Base-by-base conservation (phyloP, 1,284 basidiomycete species). In the Apiotrichum montevideense region DNA sequence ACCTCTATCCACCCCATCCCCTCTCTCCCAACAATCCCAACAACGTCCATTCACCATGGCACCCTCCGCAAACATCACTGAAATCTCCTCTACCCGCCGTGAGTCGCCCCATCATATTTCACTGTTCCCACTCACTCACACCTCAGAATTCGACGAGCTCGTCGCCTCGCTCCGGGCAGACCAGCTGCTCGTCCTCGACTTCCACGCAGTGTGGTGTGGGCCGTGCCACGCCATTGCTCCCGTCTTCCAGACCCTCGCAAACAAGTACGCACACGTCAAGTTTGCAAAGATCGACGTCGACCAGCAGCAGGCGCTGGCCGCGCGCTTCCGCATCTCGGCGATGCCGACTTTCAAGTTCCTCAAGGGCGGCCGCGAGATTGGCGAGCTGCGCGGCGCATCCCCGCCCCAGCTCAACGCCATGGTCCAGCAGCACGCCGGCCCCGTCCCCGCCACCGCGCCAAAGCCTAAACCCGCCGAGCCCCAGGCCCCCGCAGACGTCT, bases 271-370 rank as follows among this genome's bases (percentile, higher is more conserved):
- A 13, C 46, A 56, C 39, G 43, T 55, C 11, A 39, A 48, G 51
- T 53, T 65, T 57, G 52, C 29, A 58, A 73, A 70, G 79, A 71
- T 79, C 52, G 79, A 80, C 51, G 78, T 79, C 44, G 79, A 80
- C 65, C 63, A 66, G 47, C 69, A 75, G 34, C 63, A 63, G 37
- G 65, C 68, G 34, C 70, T 79, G 29, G 76, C 79, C 33, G 66
- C 68, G 46, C 64, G 76, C 47, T 80, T 73, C 67, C 52, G 64
- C 14, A 66, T 80, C 35, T 57, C 67, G 7, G 79, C 79, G 11
- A 79, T 80, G 78, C 79, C 79, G 4, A 80, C 79, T 4, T 80
- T 80, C 70, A 75, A 79, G 61, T 78, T 79, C 56, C 52, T 79
- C 63, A 79, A 79, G 66, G 75, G 70, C 49, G 76, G 75, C 7